Base-by-base conservation (phyloP, 106 monocot genomes). In the Dendrobium officinale region DNA sequence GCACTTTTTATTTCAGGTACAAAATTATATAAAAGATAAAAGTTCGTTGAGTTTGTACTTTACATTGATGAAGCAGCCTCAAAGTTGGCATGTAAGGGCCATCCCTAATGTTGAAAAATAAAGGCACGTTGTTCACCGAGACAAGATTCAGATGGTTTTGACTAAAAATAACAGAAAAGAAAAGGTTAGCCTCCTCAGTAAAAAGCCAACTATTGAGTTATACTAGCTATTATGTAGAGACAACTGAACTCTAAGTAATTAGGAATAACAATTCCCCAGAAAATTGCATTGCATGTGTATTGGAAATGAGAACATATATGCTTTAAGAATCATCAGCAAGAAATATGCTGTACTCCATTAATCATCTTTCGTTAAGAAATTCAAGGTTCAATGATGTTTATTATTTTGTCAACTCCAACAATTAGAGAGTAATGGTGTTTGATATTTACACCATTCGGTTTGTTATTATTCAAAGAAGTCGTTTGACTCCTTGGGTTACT, bases 41-140 rank as follows among this genome's bases (percentile, higher is more conserved):
- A 66, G 22, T 18, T 49, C 33, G 42, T 77, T 24, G 51, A 58
- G 64, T 13, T 11, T 47, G 75, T 79, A 83, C 79, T 54, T 81
- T 93, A 99, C 95, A 99, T 79, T 95, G 99, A 87, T 99, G 99
- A 79, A 99, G 99, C 73, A 99, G 93, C 77, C 95, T 90, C 83
- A 99, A 75, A 33, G 99, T 99, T 80, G 99, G 99, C 95, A 99
- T 99, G 90, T 99, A 99, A 82, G 99, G 93, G 77, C 99, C 99
- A 87, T 99, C 95, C 82, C 99, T 89, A 79, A 99, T 73, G 79
- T 95, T 99, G 95, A 99, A 99, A 81, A 99, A 99, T 40, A 99
- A 82, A 3, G 99, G 95, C 33, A 99, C 91, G 79, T 93, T 99
- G 87, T 95, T 99, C 84, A 95, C 92, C 84, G 93, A 89, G 9